phyloP scores from a whole-genome alignment of 768 basidiomycete genomes.

The Rubroboletus satanas region DNA sequence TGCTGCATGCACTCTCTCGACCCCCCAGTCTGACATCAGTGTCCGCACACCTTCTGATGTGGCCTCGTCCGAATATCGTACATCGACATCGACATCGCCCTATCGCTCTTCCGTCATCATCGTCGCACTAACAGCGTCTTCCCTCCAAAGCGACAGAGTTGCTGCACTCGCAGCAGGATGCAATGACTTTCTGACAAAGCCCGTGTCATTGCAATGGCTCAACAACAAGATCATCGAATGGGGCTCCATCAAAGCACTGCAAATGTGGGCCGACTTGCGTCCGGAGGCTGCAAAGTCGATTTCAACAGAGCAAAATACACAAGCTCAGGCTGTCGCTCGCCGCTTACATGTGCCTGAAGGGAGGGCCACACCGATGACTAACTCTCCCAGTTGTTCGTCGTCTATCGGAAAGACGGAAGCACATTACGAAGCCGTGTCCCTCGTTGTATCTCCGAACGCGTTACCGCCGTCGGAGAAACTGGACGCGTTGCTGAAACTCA shows the following conservation, averaged over 20 bases:
- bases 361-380: slow-evolving; percentile 35
- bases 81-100: slow-evolving; percentile 51
- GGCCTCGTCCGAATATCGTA: slow-evolving; percentile 44
- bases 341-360: slow-evolving; percentile 49
- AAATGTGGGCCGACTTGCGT: slow-evolving; percentile 86
- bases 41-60: slow-evolving; percentile 51
- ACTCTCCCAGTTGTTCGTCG: slow-evolving; percentile 37
- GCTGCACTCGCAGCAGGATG: slow-evolving; percentile 97
- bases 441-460: slow-evolving; percentile 16
- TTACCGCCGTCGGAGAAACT: slow-evolving; percentile 18
- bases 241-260: slow-evolving; percentile 94
- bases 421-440: slow-evolving; percentile 13
- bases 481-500: slow-evolving; percentile 26
- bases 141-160: slow-evolving; percentile 91
- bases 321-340: slow-evolving; percentile 46
- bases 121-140: slow-evolving; percentile 96
- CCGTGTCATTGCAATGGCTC: slow-evolving; percentile 91
- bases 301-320: slow-evolving; percentile 42
- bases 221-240: slow-evolving; percentile 99
- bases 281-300: slow-evolving; percentile 54
- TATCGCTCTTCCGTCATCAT: slow-evolving; percentile 96
- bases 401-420: slow-evolving; percentile 31
- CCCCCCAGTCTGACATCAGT: slow-evolving; percentile 54
- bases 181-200: slow-evolving; percentile 98
- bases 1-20: slow-evolving; percentile 62